Evolutionary conservation across 129 eudicot species (phyloP), one percentile per base, ranked within the genome.

Genomic region (Lonicera japonica): DNA sequence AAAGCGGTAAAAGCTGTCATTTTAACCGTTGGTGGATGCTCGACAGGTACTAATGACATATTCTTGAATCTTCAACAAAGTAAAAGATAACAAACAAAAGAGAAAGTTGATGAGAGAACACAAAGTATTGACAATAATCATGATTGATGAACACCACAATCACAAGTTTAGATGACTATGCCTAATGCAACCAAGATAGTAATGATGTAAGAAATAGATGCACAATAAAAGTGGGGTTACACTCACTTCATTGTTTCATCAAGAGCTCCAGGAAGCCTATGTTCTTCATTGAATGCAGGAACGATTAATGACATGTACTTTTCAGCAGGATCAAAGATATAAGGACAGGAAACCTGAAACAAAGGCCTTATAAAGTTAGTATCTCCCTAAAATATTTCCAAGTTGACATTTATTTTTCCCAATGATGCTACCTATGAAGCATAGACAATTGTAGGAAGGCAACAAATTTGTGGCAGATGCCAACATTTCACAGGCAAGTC

Each of bases 201-300:
- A 18, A 11, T 9, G 29, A 61, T 40, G 65, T 13, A 63, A 14
- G 14, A 8, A 7, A 11, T 13, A 51, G 24, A 16, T 5, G 58
- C 12, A 58, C n/a, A 19, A 21, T 41, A 10, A 51, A 58, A 67
- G 0, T 7, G 53, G 9, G 39, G 40, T 16, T n/a, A 54, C 4
- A 69, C 77, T 73, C 65, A 92, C 98, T 74, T 87, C 75, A 92
- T 74, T 39, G 95, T 87, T 72, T 92, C 96, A 64, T 71, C 86
- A 59, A 92, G 96, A 53, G 98, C 98, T 43, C 77, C 86, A 36
- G 98, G 96, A 62, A 92, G 81, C 75, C 98, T 85, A 54, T 73
- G 75, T 71, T 87, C 98, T 78, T 92, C 98, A 61, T 92, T 92
- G 82, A 74, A 92, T n/a, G 98, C 96, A 51, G 98, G 98, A 70